Evolutionary conservation across 2,329 filamentous ascomycete genomes (phyloP).

Genomic region (Ophiognomonia clavigignenti-juglandacearum): DNA sequence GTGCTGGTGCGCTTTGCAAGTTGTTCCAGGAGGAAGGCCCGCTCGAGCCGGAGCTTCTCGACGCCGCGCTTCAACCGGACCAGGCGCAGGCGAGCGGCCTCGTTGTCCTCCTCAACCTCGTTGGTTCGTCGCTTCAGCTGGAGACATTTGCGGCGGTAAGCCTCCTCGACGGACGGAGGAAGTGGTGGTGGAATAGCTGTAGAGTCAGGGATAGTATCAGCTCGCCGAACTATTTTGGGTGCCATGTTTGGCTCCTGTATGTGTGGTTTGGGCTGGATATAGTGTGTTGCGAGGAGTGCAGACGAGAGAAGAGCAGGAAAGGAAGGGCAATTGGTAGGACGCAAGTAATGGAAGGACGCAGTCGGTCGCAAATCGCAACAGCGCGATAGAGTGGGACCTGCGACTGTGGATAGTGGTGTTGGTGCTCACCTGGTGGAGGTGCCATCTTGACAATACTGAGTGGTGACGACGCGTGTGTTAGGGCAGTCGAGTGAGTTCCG

Average conservation of each 20-base stretch:
- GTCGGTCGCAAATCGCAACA: conserved; percentile 11
- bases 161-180: conserved; percentile 89
- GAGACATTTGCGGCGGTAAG: conserved; percentile 95
- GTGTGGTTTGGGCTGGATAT: background rate
- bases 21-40: conserved; percentile 70
- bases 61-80: conserved; percentile 77
- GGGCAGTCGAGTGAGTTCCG: background rate
- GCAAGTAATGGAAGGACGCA: conserved; percentile 9
- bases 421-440: conserved; percentile 14
- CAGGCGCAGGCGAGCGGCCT: conserved; percentile 74
- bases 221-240: conserved; percentile 22
- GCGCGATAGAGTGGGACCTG: conserved; percentile 6
- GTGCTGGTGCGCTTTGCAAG: conserved; percentile 69
- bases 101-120: conserved; percentile 89
- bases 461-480: background rate
- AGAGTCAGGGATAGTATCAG: conserved; percentile 27
- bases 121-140: conserved; percentile 86
- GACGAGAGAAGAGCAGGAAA: background rate
- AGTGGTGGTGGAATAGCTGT: conserved; percentile 52
- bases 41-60: conserved; percentile 85
- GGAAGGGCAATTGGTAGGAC: no score
- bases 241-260: conserved; percentile 13
- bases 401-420: conserved; percentile 15
- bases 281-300: conserved; percentile 9
- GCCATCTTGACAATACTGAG: conserved; percentile 9